Percentiles rank a stretch among this genome's conserved stretches.
These are phyloP conservation scores for Aristolochia californica DNA, from an alignment of 164 flowering plant genomes.

Conservation along the genomic window DNA sequence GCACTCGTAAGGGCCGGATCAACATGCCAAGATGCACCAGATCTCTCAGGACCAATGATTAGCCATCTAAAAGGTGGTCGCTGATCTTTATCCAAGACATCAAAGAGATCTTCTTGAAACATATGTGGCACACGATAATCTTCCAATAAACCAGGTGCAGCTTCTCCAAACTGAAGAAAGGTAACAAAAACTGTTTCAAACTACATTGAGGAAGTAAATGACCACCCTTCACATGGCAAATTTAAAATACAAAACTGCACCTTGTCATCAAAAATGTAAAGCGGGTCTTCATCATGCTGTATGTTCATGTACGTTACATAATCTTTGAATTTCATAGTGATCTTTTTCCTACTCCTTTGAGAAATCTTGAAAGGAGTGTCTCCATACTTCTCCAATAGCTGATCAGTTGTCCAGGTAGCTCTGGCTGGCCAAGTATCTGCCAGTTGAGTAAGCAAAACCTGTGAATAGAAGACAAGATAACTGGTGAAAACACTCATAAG, in stretches of 20 bases:
- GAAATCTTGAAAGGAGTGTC: slow-evolving; percentile 71
- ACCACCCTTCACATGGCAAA: background rate
- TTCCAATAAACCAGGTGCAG: slow-evolving; percentile 62
- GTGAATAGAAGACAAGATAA: background rate
- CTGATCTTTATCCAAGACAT: slow-evolving; percentile 54
- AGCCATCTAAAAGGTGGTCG: slow-evolving; percentile 94
- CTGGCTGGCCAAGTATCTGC: slow-evolving; percentile 87
- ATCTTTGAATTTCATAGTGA: slow-evolving; percentile 75
- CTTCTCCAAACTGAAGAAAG: slow-evolving; percentile 75
- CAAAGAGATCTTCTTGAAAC: slow-evolving; percentile 82
- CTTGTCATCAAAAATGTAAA: slow-evolving; percentile 88
- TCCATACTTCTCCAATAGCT: slow-evolving; percentile 50
- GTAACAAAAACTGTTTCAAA: slow-evolving; percentile 1
- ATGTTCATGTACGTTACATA: slow-evolving; percentile 64
- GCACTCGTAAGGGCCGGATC: slow-evolving; percentile 99
- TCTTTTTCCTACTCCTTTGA: slow-evolving; percentile 58
- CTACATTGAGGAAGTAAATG: background rate
- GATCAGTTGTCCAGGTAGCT: slow-evolving; percentile 56
- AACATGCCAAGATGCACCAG: slow-evolving; percentile 99
- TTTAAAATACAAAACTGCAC: slow-evolving; percentile 20
- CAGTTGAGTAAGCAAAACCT: slow-evolving; percentile 71
- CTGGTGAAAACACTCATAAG: background rate
- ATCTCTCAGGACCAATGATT: slow-evolving; percentile 94
- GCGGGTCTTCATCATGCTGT: slow-evolving; percentile 98
- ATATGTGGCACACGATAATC: slow-evolving; percentile 82